phyloP scores from a whole-genome alignment of 768 basidiomycete genomes.

The Kwoniella pini region DNA sequence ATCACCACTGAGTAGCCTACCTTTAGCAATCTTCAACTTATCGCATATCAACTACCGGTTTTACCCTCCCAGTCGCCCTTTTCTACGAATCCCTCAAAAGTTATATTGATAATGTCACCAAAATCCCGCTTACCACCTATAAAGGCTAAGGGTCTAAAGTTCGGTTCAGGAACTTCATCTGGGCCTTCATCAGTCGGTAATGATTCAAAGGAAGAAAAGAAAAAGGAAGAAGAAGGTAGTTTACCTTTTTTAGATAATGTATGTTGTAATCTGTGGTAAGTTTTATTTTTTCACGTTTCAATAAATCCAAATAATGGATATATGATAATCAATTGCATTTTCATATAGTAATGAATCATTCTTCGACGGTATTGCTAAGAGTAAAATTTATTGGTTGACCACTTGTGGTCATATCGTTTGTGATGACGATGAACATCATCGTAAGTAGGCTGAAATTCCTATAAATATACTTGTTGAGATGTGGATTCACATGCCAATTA shows the following conservation, averaged over 20 bases:
- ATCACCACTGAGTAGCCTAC: too few relatives aligned
- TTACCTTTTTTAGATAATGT: slow-evolving; percentile 29
- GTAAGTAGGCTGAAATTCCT: background rate
- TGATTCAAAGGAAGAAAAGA: background rate
- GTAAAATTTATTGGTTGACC: slow-evolving; percentile 18
- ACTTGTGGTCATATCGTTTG: slow-evolving; percentile 23
- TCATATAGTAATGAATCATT: slow-evolving; percentile 8
- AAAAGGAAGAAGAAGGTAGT: slow-evolving; percentile 2
- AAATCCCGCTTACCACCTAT: background rate
- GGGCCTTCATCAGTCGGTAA: background rate
- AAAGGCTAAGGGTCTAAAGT: background rate
- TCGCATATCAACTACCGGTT: too few relatives aligned
- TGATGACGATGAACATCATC: slow-evolving; percentile 8
- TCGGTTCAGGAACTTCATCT: slow-evolving; percentile 1
- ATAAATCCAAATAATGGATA: too few relatives aligned
- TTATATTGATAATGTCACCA: background rate
- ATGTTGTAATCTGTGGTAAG: slow-evolving; percentile 31
- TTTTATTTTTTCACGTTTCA: too few relatives aligned
- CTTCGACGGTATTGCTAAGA: slow-evolving; percentile 6
- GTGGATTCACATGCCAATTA: too few relatives aligned
- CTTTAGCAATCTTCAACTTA: too few relatives aligned
- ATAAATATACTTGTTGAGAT: background rate
- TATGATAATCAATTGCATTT: too few relatives aligned
- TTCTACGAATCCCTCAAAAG: background rate
- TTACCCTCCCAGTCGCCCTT: too few relatives aligned